phyloP scores from a whole-genome alignment of 176 grass and related monocot genomes.

The Oryza officinalis region DNA sequence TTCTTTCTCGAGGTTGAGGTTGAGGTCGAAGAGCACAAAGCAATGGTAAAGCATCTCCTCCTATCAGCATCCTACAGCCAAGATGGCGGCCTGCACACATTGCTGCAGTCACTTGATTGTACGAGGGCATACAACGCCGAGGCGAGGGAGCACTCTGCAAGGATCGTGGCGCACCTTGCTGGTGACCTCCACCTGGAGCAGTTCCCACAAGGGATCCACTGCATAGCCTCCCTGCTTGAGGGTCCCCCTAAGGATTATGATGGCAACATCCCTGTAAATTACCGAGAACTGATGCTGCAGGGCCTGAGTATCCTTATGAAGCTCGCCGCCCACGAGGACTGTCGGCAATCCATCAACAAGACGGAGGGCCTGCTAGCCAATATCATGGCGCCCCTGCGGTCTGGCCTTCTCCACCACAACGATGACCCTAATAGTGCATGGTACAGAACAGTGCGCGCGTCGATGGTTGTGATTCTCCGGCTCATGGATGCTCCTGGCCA shows the following conservation, averaged over 20 bases:
- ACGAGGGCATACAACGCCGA: background rate
- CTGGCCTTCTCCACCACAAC: too few species aligned
- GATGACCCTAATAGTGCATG: background rate
- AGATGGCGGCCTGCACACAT: background rate
- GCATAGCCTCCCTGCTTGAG: background rate
- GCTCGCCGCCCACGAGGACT: background rate
- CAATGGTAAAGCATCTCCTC: too few species aligned
- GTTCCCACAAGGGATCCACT: background rate
- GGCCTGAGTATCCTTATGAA: background rate
- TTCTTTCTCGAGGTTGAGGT: too few species aligned
- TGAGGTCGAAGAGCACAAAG: too few species aligned
- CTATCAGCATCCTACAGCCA: rapidly evolving
- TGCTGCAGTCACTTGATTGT: background rate
- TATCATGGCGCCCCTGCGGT: too few species aligned
- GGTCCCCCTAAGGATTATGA: too few species aligned
- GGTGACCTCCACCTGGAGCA: background rate
- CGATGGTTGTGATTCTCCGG: background rate
- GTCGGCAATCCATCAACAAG: background rate
- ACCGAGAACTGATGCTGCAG: background rate
- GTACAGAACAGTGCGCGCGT: background rate
- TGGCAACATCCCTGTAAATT: too few species aligned
- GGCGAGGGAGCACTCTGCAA: background rate
- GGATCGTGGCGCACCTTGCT: background rate
- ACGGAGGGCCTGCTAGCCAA: background rate
- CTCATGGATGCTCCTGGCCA: background rate